These are phyloP conservation scores for Candida frijolesensis DNA, from an alignment of 1,139 yeast species.

Conservation along the genomic window DNA sequence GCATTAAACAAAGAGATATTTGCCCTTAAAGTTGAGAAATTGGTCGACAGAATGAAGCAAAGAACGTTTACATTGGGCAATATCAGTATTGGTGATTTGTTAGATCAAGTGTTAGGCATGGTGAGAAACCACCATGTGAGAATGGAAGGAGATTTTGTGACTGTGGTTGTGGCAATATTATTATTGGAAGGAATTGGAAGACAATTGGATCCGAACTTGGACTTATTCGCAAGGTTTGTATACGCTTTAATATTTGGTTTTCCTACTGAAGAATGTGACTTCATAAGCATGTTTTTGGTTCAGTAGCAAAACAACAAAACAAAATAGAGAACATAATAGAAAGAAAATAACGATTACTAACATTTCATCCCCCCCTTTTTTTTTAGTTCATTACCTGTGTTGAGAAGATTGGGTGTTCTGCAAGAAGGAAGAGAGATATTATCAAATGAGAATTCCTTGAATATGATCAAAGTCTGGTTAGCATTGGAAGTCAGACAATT, in stretches of 20 bases:
- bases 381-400: slow-evolving; percentile 78
- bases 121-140: slow-evolving; percentile 93
- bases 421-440: slow-evolving; percentile 65
- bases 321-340: slow-evolving; percentile 16
- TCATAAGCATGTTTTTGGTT: slow-evolving; percentile 11
- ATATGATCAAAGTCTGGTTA: slow-evolving; percentile 90
- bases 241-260: slow-evolving; percentile 62
- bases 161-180: slow-evolving; percentile 88
- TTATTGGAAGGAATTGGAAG: slow-evolving; percentile 93
- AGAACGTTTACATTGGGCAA: slow-evolving; percentile 92
- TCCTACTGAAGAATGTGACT: slow-evolving; percentile 42
- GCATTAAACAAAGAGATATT: slow-evolving; percentile 82
- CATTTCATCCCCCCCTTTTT: slow-evolving; percentile 12
- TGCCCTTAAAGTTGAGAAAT: slow-evolving; percentile 81
- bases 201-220: slow-evolving; percentile 88
- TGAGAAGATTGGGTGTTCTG: slow-evolving; percentile 77
- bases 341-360: slow-evolving; percentile 26
- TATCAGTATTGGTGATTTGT: slow-evolving; percentile 86
- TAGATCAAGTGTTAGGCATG: slow-evolving; percentile 86
- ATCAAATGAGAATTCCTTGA: slow-evolving; percentile 60
- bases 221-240: slow-evolving; percentile 93
- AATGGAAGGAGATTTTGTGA: slow-evolving; percentile 96
- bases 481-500: slow-evolving; percentile 88
- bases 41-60: slow-evolving; percentile 79
- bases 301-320: slow-evolving; percentile 9